These are phyloP conservation scores for Leucoagaricus sp. DNA, from an alignment of 1,284 basidiomycete genomes.

Conservation along the genomic window DNA sequence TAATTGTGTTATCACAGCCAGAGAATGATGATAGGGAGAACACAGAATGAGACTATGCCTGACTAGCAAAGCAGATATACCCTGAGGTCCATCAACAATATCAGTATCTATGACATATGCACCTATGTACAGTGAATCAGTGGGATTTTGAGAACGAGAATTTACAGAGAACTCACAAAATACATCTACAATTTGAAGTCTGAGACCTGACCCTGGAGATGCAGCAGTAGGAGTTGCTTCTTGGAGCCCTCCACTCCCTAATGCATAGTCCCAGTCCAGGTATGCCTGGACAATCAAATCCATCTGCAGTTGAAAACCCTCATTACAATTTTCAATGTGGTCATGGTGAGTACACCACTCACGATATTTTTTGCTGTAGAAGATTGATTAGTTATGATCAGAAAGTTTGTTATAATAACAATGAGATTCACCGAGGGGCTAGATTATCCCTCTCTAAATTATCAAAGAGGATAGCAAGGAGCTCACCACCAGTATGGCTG, in stretches of 20 bases:
- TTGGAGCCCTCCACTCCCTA: not conserved
- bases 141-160: no score
- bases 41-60: not conserved
- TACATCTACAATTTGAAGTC: not conserved
- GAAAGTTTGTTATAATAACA: no score
- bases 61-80: not conserved
- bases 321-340: not conserved
- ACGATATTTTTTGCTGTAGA: not conserved
- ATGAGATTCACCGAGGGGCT: not conserved
- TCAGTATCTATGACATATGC: not conserved
- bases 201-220: not conserved
- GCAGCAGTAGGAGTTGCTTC: not conserved
- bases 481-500: not conserved
- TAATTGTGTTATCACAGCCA: not conserved
- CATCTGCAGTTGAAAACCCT: not conserved
- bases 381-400: not conserved
- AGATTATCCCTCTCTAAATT: not conserved
- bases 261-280: not conserved
- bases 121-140: not conserved
- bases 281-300: not conserved
- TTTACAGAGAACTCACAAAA: not conserved
- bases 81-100: not conserved
- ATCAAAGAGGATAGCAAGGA: not conserved
- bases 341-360: not conserved
- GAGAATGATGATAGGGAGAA: not conserved